Base-by-base conservation (phyloP, 164 flowering plant genomes). In the Berberis thunbergii region DNA sequence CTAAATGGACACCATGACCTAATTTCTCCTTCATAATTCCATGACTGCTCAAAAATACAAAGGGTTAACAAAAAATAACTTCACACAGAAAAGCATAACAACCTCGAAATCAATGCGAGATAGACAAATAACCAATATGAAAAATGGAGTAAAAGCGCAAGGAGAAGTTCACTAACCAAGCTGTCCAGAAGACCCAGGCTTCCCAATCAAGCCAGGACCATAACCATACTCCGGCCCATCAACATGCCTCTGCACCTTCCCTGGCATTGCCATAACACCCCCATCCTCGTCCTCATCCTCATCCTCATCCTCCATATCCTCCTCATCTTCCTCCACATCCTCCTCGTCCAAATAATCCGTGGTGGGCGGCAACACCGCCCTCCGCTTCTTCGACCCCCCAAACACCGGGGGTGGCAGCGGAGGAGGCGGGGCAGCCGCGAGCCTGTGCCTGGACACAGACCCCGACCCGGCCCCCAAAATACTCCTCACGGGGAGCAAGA, bases 401-500 rank as follows among this genome's bases (percentile, higher is more conserved):
- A 26, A 26, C 26, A 0, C 26, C 26, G 70, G 63, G 13, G 53
- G 65, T n/a, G 61, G 40, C 3, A 45, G 60, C 3, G 40, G 44
- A 5, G 70, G 67, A 55, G 73, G 38, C 71, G 62, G 8, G 78
- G 75, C 49, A 60, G 67, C 54, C 65, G 44, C 1, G 76, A 4
- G 50, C 4, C 2, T 7, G 10, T 2, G 4, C 26, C 5, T 2
- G 26, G 13, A 40, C 62, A 11, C 77, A 77, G 11, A 81, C 83
- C 3, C 42, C 49, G 43, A 4, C 26, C 13, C 45, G 54, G 76
- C 80, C 8, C 84, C 85, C 2, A 95, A 71, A 40, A 94, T 89
- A 64, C 89, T 84, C 54, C 94, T 61, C 0, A 83, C 75, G 0
- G 99, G 99, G 2, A 95, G 66, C 7, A 95, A 70, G 50, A 91